Evolutionary conservation across 2,329 filamentous ascomycete species (phyloP).

Genomic region (Microdochium paspali): DNA sequence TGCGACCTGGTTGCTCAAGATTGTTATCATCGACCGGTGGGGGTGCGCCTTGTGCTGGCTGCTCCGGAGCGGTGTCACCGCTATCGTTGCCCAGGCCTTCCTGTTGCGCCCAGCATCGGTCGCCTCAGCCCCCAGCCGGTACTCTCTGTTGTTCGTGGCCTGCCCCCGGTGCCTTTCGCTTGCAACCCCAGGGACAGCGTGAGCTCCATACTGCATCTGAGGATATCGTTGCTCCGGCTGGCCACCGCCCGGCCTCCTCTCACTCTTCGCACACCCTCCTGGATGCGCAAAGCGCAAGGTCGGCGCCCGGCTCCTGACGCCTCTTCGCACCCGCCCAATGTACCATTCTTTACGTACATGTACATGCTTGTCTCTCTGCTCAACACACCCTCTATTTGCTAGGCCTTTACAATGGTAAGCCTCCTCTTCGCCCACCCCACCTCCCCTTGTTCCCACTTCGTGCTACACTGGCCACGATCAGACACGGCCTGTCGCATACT

Average conservation of each 20-base stretch:
- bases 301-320: constrained; percentile 8
- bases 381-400: constrained; percentile 18
- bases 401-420: constrained; percentile 20
- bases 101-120: too few species aligned
- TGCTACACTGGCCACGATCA: constrained; percentile 8
- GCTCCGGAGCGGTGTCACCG: too few species aligned
- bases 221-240: background rate
- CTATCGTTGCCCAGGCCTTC: too few species aligned
- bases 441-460: constrained; percentile 11
- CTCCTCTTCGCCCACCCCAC: constrained; percentile 13
- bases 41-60: too few species aligned
- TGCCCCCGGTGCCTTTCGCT: too few species aligned
- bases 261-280: constrained; percentile 17
- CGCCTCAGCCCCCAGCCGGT: too few species aligned
- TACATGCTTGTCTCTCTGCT: constrained; percentile 18
- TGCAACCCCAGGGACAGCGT: background rate
- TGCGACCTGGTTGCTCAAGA: too few species aligned
- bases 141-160: too few species aligned
- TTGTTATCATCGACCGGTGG: too few species aligned
- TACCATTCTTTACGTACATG: constrained; percentile 13
- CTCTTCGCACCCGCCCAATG: constrained; percentile 12
- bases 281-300: constrained; percentile 15
- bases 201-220: background rate
- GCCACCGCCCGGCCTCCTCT: constrained; percentile 1
- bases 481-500: constrained; percentile 18